Base-by-base conservation (phyloP, 768 basidiomycete species). In the Cystobasidium tubakii region DNA sequence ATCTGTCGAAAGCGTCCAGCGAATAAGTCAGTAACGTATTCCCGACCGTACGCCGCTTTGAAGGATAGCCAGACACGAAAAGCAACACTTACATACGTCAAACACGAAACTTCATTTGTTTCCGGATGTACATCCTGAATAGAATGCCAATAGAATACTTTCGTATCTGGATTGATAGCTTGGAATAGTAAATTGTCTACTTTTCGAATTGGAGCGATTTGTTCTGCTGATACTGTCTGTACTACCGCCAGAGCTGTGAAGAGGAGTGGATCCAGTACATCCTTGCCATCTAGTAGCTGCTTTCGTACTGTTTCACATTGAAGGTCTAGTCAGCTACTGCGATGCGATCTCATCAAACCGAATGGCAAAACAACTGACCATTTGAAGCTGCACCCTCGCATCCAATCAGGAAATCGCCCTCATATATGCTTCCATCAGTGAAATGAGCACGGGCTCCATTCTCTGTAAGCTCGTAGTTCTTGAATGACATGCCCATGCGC, bases 391-490 rank as follows among this genome's bases (percentile, higher is more conserved):
- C 66, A 19, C 66, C 66, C 19, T 69, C 66, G 29, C 66, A 69
- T 9, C 66, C 66, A 54, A 69, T 54, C 10, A 69, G 29, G 50
- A 69, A 69, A 17, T 34, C 23, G 15, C 66, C 66, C 19, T 42
- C 44, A 23, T 50, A 69, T 7, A 23, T 31, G 9, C 23, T 46
- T 27, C 66, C 66, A 39, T 69, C 66, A 13, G 39, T 29, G 27
- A 69, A 69, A 42, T 69, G 44, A 50, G 66, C 66, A 13, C 66
- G 66, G 21, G 55, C 66, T 27, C 66, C 66, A n/a, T 54, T 43
- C 17, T 69, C 66, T 42, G 44, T 31, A n/a, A 69, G 2, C 17
- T 69, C 46, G 34, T 69, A 69, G 4, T 53, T 46, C 50, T 50
- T 50, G 42, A 69, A 69, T n/a, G 44, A 33, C 46, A 43, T 69